Conservation (phyloP, 768 basidiomycete species). For the Chalciporus pseudorubinellus region DNA sequence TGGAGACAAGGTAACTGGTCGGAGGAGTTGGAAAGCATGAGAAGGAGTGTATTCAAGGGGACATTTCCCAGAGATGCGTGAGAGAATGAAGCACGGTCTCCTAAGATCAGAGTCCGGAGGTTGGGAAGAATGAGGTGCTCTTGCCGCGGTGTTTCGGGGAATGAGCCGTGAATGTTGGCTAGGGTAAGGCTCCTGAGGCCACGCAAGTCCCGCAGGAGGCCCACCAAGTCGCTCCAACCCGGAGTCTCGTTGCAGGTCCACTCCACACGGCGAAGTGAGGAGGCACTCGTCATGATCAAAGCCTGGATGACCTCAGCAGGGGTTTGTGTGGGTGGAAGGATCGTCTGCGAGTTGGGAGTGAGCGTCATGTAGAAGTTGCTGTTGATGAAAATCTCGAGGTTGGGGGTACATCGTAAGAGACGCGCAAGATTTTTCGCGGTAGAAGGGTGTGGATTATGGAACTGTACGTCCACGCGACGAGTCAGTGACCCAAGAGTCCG, state of each 20-base stretch:
- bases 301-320: constrained; percentile 35
- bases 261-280: constrained; percentile 42
- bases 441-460: constrained; percentile 31
- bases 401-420: constrained; percentile 41
- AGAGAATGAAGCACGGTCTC: constrained; percentile 32
- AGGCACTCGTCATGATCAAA: constrained; percentile 31
- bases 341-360: constrained; percentile 15
- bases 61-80: constrained; percentile 33
- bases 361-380: constrained; percentile 34
- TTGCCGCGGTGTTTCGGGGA: constrained; percentile 18
- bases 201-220: constrained; percentile 34
- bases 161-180: constrained; percentile 38
- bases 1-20: constrained; percentile 39
- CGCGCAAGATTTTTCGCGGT: constrained; percentile 29
- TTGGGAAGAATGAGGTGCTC: constrained; percentile 33
- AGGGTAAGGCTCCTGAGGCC: constrained; percentile 42
- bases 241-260: constrained; percentile 47
- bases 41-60: constrained; percentile 42
- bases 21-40: constrained; percentile 33
- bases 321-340: constrained; percentile 25
- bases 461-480: constrained; percentile 42
- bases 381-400: constrained; percentile 43
- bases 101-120: constrained; percentile 43
- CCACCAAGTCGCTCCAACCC: constrained; percentile 37
- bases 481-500: constrained; percentile 38